These are phyloP conservation scores for Botrytis sinoallii DNA, from an alignment of 2,329 filamentous ascomycete genomes.

Conservation along the genomic window DNA sequence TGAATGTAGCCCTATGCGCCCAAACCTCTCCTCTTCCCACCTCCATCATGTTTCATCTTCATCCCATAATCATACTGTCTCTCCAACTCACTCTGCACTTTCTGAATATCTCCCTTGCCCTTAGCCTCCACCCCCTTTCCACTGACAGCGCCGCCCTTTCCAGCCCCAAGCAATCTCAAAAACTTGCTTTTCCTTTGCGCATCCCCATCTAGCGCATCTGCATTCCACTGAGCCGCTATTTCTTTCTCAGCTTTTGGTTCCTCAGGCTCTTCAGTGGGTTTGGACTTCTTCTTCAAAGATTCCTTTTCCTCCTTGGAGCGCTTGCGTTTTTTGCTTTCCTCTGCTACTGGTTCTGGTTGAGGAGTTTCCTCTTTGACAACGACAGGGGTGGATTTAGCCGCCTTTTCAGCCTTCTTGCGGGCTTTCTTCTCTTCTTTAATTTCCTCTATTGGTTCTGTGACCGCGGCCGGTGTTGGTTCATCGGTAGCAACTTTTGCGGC, in stretches of 20 bases:
- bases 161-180: slow-evolving; percentile 38
- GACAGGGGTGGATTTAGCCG: slow-evolving; percentile 1
- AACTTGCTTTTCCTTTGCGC: slow-evolving; percentile 38
- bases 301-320: slow-evolving; percentile 23
- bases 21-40: slow-evolving; percentile 39
- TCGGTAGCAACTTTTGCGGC: slow-evolving; percentile 8
- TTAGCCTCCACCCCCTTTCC: slow-evolving; percentile 17
- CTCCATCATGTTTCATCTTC: slow-evolving; percentile 40
- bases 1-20: slow-evolving; percentile 33
- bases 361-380: slow-evolving; percentile 12
- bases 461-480: not conserved
- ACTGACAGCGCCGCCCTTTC: slow-evolving; percentile 24
- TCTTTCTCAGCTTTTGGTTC: slow-evolving; percentile 14
- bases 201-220: slow-evolving; percentile 32
- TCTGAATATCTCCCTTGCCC: slow-evolving; percentile 28
- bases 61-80: slow-evolving; percentile 40
- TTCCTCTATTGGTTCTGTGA: not conserved
- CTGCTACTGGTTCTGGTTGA: not conserved
- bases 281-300: slow-evolving; percentile 15
- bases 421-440: slow-evolving; percentile 9
- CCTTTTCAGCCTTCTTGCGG: slow-evolving; percentile 21
- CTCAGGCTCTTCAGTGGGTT: slow-evolving; percentile 2
- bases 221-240: slow-evolving; percentile 17
- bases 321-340: slow-evolving; percentile 20
- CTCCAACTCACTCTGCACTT: slow-evolving; percentile 39